Percentiles rank a stretch among this genome's conserved stretches.
These are phyloP conservation scores for Coleophoma eucalyptorum DNA, from an alignment of 2,329 filamentous ascomycete species.

Conservation along the genomic window DNA sequence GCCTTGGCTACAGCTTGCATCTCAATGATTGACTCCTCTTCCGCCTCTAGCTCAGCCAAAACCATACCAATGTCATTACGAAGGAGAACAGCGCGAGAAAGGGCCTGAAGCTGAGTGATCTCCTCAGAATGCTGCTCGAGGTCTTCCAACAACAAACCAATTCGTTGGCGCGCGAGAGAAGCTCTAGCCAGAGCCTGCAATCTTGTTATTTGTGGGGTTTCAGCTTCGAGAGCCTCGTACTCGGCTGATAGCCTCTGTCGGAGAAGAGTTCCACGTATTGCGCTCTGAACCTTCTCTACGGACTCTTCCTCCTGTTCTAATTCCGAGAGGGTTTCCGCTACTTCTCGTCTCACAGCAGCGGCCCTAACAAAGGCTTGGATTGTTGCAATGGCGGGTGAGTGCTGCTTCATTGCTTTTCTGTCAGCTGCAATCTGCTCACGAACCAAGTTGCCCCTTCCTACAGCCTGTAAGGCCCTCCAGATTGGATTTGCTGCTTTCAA, in stretches of 20 bases:
- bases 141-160: slow-evolving; percentile 61
- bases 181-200: slow-evolving; percentile 68
- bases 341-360: slow-evolving; percentile 46
- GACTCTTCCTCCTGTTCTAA: slow-evolving; percentile 42
- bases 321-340: slow-evolving; percentile 43
- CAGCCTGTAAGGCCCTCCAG: slow-evolving; percentile 44
- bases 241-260: slow-evolving; percentile 46
- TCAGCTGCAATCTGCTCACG: slow-evolving; percentile 40
- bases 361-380: slow-evolving; percentile 41
- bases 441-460: slow-evolving; percentile 38
- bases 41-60: slow-evolving; percentile 73
- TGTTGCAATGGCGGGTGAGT: slow-evolving; percentile 28
- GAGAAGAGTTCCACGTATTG: slow-evolving; percentile 57
- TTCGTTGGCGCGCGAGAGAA: slow-evolving; percentile 57
- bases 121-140: slow-evolving; percentile 66
- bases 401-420: slow-evolving; percentile 49
- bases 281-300: slow-evolving; percentile 51
- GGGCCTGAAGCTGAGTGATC: slow-evolving; percentile 68
- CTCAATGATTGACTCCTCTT: slow-evolving; percentile 73
- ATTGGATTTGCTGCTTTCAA: slow-evolving; percentile 45
- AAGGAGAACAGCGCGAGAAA: slow-evolving; percentile 74
- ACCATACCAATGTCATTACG: slow-evolving; percentile 70
- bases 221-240: slow-evolving; percentile 50
- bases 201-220: slow-evolving; percentile 51
- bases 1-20: slow-evolving; percentile 74